Evolutionary conservation across 1,139 yeast genomes (phyloP), one percentile per base, ranked within the genome.

Genomic region (Saccharomyces hybrid): DNA sequence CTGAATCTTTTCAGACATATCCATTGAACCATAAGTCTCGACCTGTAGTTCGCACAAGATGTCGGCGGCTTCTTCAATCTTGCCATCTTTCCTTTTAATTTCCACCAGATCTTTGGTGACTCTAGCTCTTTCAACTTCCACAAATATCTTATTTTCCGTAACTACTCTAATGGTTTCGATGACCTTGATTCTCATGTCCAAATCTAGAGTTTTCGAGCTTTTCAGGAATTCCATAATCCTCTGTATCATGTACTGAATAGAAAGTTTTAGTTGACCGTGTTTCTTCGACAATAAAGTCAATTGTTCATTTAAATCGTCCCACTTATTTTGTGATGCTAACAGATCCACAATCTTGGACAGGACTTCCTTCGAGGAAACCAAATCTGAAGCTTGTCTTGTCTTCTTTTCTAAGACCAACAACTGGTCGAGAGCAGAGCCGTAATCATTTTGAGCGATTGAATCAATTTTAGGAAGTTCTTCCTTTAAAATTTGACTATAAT

Each of bases 1-100:
- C 63, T 87, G 93, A 60, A 93, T 87, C 72, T 93, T 93, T 62
- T 93, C 97, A 55, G 84, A 79, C 73, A 89, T 81, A 48, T 87
- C 88, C 98, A 93, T 93, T 55, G 96, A 86, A 31, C 98, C 96
- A 70, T 89, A 93, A 0, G 99, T 93, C 73, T 93, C 99, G 52
- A 93, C 98, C 74, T 93, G 99, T 66, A 93, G 75, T 67, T 93
- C 98, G 66, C 97, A 90, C 64, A 93, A 78, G 53, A 91, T 78
- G 52, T 91, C 96, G 53, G 91, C 84, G 1, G 99, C 98, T 61
- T 85, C 84, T 67, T 88, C 96, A 67, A 89, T 81, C 60, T 90
- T 81, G 61, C 83, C 82, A 61, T 81, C 79, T 49, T 77, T 73
- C 65, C 83, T 77, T 68, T 84, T 82, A 62, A 93, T 89, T 61